Base-by-base conservation (phyloP, 345 rosid genomes). In the Hibiscus mutabilis region DNA sequence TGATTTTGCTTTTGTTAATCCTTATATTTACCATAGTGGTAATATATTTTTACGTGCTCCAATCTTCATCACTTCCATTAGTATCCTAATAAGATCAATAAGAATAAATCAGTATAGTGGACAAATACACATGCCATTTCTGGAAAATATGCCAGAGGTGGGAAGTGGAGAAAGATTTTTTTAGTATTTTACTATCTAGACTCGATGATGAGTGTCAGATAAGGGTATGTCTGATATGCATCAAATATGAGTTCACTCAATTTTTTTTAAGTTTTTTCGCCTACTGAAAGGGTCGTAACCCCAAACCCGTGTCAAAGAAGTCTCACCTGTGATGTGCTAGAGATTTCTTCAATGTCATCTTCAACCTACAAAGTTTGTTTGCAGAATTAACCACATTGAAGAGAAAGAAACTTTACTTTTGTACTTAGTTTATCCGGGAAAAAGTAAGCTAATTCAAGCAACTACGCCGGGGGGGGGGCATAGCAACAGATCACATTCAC, bases 11-110 rank as follows among this genome's bases (percentile, higher is more conserved):
- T 40, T 21, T 8, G 6, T 61, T 40, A 35, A 42, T 70, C 16
- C 40, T 55, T 16, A 22, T 56, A 15, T 59, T 58, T 70, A 59
- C 11, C 66, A 15, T 15, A 46, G 5, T 46, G 66, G 66, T n/a
- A 22, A 15, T 15, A 16, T 44, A 42, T 42, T 59, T 52, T 85
- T 74, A 85, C 14, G 78, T 79, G 74, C 69, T 74, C 89, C 89
- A 85, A 59, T 82, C 88, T 62, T 77, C 86, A 53, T 83, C 86
- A 33, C 86, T 87, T 75, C 78, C 87, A 47, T 66, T 62, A n/a
- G 65, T 46, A 47, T 66, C 86, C 92, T 87, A 73, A 12, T 70
- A 60, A 33, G 22, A 52, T 25, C 51, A 31, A 49, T 7, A 31
- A 13, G 35, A 52, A 18, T 24, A 62, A 40, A 68, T 18, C 63